Base-by-base conservation (phyloP, 805 yeast genomes). In the Yamadazyma nakazawae region DNA sequence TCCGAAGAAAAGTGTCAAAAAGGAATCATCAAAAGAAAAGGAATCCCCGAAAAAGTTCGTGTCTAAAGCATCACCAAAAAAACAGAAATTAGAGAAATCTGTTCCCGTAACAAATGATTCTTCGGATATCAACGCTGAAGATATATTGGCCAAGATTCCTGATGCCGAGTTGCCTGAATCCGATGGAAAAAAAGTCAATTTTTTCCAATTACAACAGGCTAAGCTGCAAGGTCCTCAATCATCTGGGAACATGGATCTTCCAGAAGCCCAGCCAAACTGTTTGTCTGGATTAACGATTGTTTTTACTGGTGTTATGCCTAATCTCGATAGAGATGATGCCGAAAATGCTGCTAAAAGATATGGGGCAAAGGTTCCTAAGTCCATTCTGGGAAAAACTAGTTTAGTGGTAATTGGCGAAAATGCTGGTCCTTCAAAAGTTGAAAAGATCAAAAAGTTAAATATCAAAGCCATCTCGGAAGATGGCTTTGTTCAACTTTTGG, bases 361-460 rank as follows among this genome's bases (percentile, higher is more conserved):
- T 58, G 99, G 99, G 13, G 99, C 96, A 3, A 83, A 83, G 56
- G 96, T 92, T 14, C 88, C 95, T 4, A 82, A 88, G 55, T 79
- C 96, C 0, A 84, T 92, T 21, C 86, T 94, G 46, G 81, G 88
- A 10, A 88, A 85, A 58, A 94, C 99, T 0, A 79, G 89, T 19
- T 73, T 90, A 39, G 96, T 92, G 2, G 97, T 94, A 1, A 74
- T 94, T 26, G 99, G 99, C 7, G 89, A 78, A 43, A 97, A 94
- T 54, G 98, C 99, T 2, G 99, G 99, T 0, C 97, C 98, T 2
- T 82, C 89, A n/a, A 94, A 94, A 64, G 81, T 94, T 37, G 80
- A 80, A 56, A 88, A 84, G 58, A 92, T 95, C 54, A 84, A 80
- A 56, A 79, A 81, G 43, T 70, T 83, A 53, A 76, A 79, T 7